Percentiles rank a stretch among this genome's conserved stretches.
Conservation (phyloP, 768 basidiomycete species). For the Crucibulum laeve region DNA sequence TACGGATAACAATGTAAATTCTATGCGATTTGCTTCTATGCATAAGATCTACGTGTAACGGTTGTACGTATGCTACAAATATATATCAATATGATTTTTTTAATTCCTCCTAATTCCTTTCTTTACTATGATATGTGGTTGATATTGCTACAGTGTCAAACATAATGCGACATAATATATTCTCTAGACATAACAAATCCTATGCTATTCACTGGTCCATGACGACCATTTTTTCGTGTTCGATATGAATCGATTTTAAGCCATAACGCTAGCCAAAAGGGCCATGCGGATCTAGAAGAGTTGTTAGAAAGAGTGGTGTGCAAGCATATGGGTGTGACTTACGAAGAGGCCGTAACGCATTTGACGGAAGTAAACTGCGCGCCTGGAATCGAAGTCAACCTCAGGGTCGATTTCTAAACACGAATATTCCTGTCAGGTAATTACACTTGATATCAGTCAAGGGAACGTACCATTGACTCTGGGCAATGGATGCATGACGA, state of each 20-base stretch:
- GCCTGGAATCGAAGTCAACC: slow-evolving; percentile 92
- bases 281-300: slow-evolving; percentile 27
- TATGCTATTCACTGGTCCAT: too few species aligned
- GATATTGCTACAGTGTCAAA: too few species aligned
- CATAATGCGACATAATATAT: too few species aligned
- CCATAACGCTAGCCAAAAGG: slow-evolving; percentile 28
- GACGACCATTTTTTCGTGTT: too few species aligned
- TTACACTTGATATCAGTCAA: background rate
- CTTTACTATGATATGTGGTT: too few species aligned
- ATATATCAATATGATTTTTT: too few species aligned
- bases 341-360: slow-evolving; percentile 98
- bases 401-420: slow-evolving; percentile 94
- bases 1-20: too few species aligned
- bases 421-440: slow-evolving; percentile 8
- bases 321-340: slow-evolving; percentile 28
- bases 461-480: slow-evolving; percentile 69
- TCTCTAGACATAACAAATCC: too few species aligned
- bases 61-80: too few species aligned
- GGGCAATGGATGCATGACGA: slow-evolving; percentile 99
- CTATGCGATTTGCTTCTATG: too few species aligned
- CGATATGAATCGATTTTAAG: slow-evolving; percentile 10
- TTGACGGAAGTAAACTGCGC: slow-evolving; percentile 97
- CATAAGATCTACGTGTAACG: too few species aligned
- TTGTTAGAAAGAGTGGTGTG: background rate
- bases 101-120: too few species aligned